Evolutionary conservation across 2,329 filamentous ascomycete genomes (phyloP), one percentile per base, ranked within the genome.

Genomic region (Colletotrichum endophyticum): DNA sequence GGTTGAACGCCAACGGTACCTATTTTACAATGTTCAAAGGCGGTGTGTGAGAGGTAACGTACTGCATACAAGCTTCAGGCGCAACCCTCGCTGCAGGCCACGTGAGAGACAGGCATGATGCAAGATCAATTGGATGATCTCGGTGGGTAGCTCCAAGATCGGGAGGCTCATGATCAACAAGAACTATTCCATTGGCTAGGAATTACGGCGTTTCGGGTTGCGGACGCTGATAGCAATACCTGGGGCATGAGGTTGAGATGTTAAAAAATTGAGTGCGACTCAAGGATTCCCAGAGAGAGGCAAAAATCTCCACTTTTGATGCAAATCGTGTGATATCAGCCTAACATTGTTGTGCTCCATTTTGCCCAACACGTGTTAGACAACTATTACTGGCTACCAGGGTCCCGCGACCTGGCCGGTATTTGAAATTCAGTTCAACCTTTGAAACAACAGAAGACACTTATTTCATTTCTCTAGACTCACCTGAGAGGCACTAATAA

Each of bases 361-460:
- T 3, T 53, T 22, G 6, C 2, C 3, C 0, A 5, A 2, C 6
- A 22, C 0, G 2, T 49, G 44, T 53, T 53, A 53, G 44, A 1
- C 6, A 22, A 2, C n/a, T 53, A 22, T 53, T 1, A 13, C 44
- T 22, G 11, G 11, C 3, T 13, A 22, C 5, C 44, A 53, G 11
- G 44, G 44, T 49, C n/a, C 19, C n/a, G 8, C 44, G 39, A 11
- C 39, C 19, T 4, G 39, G 36, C 16, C 16, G 36, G 36, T 22
- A 3, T 22, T 53, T 13, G 44, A 2, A 53, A 53, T 53, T 5
- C 12, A 2, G 44, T 8, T 1, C 44, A 1, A 1, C 44, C 19
- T 53, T 53, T 53, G 19, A 13, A 53, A 13, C 6, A 13, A 25
- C 11, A 22, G 9, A 53, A 22, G n/a, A 53, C n/a, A 22, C 16